phyloP scores from a whole-genome alignment of 306 rosid species.

The Castanea crenata region DNA sequence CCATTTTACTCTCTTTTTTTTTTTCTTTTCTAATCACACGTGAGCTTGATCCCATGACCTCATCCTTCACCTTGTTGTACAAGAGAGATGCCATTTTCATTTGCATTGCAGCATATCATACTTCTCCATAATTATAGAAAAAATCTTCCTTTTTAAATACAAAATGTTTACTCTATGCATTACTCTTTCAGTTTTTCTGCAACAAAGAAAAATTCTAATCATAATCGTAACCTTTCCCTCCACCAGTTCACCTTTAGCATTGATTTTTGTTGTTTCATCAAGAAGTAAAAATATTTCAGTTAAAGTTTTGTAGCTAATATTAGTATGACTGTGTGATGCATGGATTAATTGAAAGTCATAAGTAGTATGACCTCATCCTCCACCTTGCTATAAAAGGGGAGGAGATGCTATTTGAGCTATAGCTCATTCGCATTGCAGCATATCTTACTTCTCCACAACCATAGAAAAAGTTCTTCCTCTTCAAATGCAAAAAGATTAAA shows the following conservation, averaged over 20 bases:
- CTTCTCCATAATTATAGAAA: not conserved
- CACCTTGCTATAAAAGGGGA: too few species aligned
- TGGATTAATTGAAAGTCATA: too few species aligned
- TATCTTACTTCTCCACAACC: not conserved
- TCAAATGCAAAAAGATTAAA: not conserved
- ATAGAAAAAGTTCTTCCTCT: not conserved
- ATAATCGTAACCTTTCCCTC: not conserved
- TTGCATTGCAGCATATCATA: too few species aligned
- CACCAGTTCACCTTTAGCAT: not conserved
- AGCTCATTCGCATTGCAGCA: too few species aligned
- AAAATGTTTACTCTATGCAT: not conserved
- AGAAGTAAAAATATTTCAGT: not conserved
- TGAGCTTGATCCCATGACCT: not conserved
- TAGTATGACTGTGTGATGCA: too few species aligned
- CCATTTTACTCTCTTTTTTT: too few species aligned
- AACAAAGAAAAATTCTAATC: not conserved
- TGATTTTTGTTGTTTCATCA: not conserved
- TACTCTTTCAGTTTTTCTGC: not conserved
- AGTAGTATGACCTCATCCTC: too few species aligned
- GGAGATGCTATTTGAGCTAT: too few species aligned
- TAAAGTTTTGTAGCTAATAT: not conserved
- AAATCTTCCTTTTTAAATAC: not conserved
- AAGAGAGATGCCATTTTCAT: too few species aligned
- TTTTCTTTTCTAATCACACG: too few species aligned
- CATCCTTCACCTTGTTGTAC: too few species aligned